phyloP scores from a whole-genome alignment of 345 rosid genomes.

The Citrus unshiu region DNA sequence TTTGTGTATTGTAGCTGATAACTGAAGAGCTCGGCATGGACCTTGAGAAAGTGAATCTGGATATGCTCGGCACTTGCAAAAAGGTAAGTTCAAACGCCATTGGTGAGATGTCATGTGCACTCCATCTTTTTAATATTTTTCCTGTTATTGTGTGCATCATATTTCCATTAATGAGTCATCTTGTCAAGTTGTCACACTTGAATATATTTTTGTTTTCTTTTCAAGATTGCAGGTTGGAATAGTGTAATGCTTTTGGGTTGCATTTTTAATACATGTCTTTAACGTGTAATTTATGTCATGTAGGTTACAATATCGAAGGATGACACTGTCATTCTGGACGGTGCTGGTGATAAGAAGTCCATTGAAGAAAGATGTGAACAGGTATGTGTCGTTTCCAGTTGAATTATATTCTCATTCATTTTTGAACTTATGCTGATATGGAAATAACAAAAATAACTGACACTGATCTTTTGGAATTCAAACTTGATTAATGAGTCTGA shows the following conservation, averaged over 20 bases:
- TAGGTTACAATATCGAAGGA: constrained; percentile 87
- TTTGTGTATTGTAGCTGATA: constrained; percentile 47
- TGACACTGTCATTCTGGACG: constrained; percentile 86
- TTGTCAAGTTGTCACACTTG: neutral
- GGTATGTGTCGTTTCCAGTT: constrained; percentile 35
- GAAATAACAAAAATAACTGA: too few relatives aligned
- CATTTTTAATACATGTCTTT: neutral
- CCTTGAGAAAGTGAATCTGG: constrained; percentile 80
- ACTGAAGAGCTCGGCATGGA: constrained; percentile 95
- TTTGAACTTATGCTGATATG: neutral
- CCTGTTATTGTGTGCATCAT: neutral
- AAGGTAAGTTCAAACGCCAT: constrained; percentile 44
- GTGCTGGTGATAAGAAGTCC: constrained; percentile 88
- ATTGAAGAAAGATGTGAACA: constrained; percentile 90
- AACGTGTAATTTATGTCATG: constrained; percentile 6
- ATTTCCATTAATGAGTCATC: neutral
- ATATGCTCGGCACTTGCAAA: constrained; percentile 89
- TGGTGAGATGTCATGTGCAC: neutral
- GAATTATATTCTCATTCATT: neutral
- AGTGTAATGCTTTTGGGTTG: neutral
- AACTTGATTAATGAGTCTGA: neutral
- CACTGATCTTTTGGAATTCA: neutral
- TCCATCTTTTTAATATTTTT: neutral
- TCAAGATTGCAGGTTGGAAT: neutral
- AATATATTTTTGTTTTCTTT: neutral